Percentiles rank a stretch among this genome's conserved stretches.
Evolutionary conservation across 2,329 filamentous ascomycete species (phyloP).

Genomic region (Aspergillus tamarii): DNA sequence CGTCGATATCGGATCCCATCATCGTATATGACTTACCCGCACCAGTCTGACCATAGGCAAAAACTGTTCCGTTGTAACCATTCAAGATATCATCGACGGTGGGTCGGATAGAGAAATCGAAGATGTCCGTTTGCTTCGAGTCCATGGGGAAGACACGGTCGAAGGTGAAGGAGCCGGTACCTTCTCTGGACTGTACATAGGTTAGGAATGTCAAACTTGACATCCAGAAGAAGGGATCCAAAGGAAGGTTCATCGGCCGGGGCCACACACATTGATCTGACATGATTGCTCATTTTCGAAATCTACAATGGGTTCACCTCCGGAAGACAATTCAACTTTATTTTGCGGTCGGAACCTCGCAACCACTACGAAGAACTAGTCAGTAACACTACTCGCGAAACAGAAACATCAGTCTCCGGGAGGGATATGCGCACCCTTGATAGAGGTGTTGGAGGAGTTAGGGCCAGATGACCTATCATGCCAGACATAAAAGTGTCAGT

Average conservation of each 20-base stretch:
- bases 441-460: slow-evolving; percentile 53
- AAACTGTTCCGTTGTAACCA: slow-evolving; percentile 98
- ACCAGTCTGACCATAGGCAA: slow-evolving; percentile 97
- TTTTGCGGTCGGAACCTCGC: slow-evolving; percentile 98
- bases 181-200: slow-evolving; percentile 72
- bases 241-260: too few species aligned
- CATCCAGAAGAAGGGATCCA: not conserved
- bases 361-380: slow-evolving; percentile 68
- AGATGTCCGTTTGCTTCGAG: slow-evolving; percentile 88
- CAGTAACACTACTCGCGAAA: slow-evolving; percentile 38
- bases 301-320: slow-evolving; percentile 86
- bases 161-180: slow-evolving; percentile 87
- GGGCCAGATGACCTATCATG: slow-evolving; percentile 35
- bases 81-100: slow-evolving; percentile 98
- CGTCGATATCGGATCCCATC: slow-evolving; percentile 95
- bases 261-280: slow-evolving; percentile 69
- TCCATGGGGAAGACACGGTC: slow-evolving; percentile 96
- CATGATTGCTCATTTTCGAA: slow-evolving; percentile 92
- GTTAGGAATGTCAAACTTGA: slow-evolving; percentile 20
- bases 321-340: slow-evolving; percentile 85
- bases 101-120: slow-evolving; percentile 94
- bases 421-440: slow-evolving; percentile 51
- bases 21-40: slow-evolving; percentile 99
- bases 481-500: slow-evolving; percentile 20
- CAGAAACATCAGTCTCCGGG: slow-evolving; percentile 3